Conservation (phyloP, 1,139 yeast genomes). For the Hemisphaericaspora lyxosophila region DNA sequence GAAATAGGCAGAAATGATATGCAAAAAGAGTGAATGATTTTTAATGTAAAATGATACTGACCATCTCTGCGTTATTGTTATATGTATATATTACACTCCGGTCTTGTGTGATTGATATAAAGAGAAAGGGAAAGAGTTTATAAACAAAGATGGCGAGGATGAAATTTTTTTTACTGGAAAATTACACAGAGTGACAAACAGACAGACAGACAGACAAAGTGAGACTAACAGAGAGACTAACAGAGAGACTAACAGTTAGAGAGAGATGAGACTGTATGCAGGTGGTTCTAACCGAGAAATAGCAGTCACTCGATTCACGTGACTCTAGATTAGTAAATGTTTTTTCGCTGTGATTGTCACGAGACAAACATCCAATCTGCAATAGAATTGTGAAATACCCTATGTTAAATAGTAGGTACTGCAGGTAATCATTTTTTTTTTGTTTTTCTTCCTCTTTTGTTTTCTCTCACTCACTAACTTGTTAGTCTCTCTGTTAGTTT, state of each 20-base stretch:
- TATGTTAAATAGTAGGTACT: not conserved
- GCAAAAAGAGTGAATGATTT: not conserved
- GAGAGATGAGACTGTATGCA: not conserved
- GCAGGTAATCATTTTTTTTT: not conserved
- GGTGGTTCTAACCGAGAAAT: constrained; percentile 4
- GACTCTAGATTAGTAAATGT: constrained; percentile 3
- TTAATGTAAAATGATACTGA: constrained; percentile 52
- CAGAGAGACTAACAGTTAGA: constrained; percentile 1
- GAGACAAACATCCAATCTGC: not conserved
- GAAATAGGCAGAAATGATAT: not conserved
- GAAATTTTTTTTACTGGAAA: not conserved
- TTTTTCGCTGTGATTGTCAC: too few relatives aligned
- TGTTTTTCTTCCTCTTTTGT: constrained; percentile 1
- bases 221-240: constrained; percentile 3
- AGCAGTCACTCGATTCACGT: constrained; percentile 21
- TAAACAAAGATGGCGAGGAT: constrained; percentile 8
- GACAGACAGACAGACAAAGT: too few relatives aligned
- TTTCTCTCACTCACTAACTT: too few relatives aligned
- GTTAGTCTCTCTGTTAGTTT: too few relatives aligned
- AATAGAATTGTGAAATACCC: not conserved
- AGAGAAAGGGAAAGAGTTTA: constrained; percentile 5
- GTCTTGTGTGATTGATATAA: constrained; percentile 44
- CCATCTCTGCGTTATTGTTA: constrained; percentile 86
- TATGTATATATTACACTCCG: constrained; percentile 72
- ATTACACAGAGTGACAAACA: not conserved